Percentiles rank a stretch among this genome's conserved stretches.
Conservation (phyloP, 2,329 filamentous ascomycete species). For the Teratosphaeriaceae sp. region DNA sequence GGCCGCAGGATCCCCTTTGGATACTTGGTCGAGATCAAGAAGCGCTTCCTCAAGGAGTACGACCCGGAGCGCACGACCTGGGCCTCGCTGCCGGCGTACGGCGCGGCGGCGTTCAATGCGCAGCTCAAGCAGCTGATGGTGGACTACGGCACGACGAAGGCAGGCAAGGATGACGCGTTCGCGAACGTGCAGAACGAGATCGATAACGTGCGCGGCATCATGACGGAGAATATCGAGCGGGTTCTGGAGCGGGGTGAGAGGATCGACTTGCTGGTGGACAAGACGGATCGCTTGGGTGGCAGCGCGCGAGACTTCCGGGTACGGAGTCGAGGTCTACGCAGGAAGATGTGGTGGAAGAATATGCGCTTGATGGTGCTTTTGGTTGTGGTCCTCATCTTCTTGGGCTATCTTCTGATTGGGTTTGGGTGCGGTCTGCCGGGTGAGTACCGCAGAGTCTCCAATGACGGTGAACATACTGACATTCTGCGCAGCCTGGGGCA, state of each 20-base stretch:
- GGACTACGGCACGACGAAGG: slow-evolving; percentile 72
- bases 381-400: slow-evolving; percentile 62
- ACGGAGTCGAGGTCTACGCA: slow-evolving; percentile 74
- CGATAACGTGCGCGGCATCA: slow-evolving; percentile 83
- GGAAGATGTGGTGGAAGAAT: slow-evolving; percentile 99
- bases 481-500: slow-evolving; percentile 18
- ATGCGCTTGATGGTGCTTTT: slow-evolving; percentile 84
- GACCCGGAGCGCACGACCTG: slow-evolving; percentile 64
- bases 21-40: slow-evolving; percentile 84
- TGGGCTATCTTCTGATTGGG: slow-evolving; percentile 65
- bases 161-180: slow-evolving; percentile 73
- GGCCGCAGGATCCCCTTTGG: slow-evolving; percentile 88
- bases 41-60: slow-evolving; percentile 72
- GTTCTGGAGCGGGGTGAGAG: slow-evolving; percentile 84
- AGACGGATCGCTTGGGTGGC: slow-evolving; percentile 86
- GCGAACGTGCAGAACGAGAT: slow-evolving; percentile 81
- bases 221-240: slow-evolving; percentile 91
- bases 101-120: slow-evolving; percentile 78
- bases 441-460: slow-evolving; percentile 20
- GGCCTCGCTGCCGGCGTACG: slow-evolving; percentile 74
- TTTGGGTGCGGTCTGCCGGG: slow-evolving; percentile 65
- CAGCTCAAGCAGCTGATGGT: slow-evolving; percentile 72
- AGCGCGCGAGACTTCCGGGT: slow-evolving; percentile 87
- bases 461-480: slow-evolving; percentile 1
- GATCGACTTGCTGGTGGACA: slow-evolving; percentile 89